Conservation (phyloP, 108 stramenopile genomes). For the Nitzschia sp. region DNA sequence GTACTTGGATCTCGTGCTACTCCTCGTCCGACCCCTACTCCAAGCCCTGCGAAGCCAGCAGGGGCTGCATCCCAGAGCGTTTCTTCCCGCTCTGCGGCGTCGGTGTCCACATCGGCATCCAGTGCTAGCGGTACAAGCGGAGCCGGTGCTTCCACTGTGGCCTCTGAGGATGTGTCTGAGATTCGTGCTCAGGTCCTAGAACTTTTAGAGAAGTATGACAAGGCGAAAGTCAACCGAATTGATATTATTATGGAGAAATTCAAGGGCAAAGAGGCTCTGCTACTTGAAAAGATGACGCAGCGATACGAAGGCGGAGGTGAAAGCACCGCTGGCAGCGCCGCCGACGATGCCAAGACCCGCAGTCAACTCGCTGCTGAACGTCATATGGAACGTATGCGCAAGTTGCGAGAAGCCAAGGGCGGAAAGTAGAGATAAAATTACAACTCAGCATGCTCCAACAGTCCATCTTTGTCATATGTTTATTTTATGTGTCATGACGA, state of each 20-base stretch:
- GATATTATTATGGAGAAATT: conserved; percentile 89
- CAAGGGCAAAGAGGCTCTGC: conserved; percentile 78
- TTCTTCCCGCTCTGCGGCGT: conserved; percentile 11
- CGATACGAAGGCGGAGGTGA: conserved; percentile 60
- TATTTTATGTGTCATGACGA: not conserved
- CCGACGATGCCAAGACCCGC: conserved; percentile 45
- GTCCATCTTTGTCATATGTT: too few relatives aligned
- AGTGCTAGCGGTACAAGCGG: conserved; percentile 20
- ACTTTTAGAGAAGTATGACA: conserved; percentile 81
- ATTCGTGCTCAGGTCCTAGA: conserved; percentile 69
- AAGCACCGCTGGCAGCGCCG: conserved; percentile 28
- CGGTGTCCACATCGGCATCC: conserved; percentile 7
- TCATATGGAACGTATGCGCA: conserved; percentile 82
- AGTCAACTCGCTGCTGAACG: conserved; percentile 69
- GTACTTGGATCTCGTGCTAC: conserved; percentile 45
- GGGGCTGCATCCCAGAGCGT: conserved; percentile 4
- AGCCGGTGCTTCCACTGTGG: conserved; percentile 27
- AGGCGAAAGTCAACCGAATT: conserved; percentile 79
- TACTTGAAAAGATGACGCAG: conserved; percentile 86
- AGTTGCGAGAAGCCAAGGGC: conserved; percentile 42
- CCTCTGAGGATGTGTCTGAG: conserved; percentile 44
- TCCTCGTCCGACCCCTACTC: conserved; percentile 22
- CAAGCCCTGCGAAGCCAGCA: conserved; percentile 24
- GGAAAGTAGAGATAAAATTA: conserved; percentile 11
- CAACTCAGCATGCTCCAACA: not conserved